Base-by-base conservation (phyloP, 768 basidiomycete species). In the Trametes cubensis region DNA sequence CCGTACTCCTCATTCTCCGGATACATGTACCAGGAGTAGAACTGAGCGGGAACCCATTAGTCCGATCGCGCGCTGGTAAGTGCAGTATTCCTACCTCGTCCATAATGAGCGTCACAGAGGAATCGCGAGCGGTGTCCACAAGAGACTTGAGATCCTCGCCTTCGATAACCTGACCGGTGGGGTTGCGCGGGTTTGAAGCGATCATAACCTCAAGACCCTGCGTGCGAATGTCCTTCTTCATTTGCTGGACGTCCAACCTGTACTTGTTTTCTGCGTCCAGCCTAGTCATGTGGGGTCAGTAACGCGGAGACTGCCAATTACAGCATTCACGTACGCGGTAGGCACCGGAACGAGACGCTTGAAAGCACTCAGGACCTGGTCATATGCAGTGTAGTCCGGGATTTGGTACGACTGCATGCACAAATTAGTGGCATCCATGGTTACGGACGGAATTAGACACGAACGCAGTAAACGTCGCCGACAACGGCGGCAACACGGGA, bases 21-120 rank as follows among this genome's bases (percentile, higher is more conserved):
- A 72, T 95, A 96, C 56, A 94, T 88, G 73, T 96, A 95, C 93
- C 94, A 96, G 11, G 91, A 93, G 71, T 97, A 96, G 75, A 95
- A 94, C 88, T 95, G 65, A 3, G 66, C 3, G 42, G 8, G 42
- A 5, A 39, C n/a, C 13, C 13, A 8, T 59, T 21, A 40, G 39
- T 34, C 10, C 34, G 10, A 34, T 34, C 2, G 4, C 6, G 34
- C 34, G 34, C 34, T 11, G 5, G 34, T 34, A 11, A 11, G 10
- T 2, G 2, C 5, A 11, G 10, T 34, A 6, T 30, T 46, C 73
- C 39, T 67, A 89, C 91, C 81, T 94, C 92, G 71, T 94, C 92
- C 34, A 94, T 82, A 66, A 94, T 87, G 55, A 96, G 67, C 4
- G 95, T 97, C 4, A 90, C 92, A 1, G 66, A 48, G 14, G 87